These are phyloP conservation scores for Lablab purpureus DNA, from an alignment of 306 rosid species.

Conservation along the genomic window DNA sequence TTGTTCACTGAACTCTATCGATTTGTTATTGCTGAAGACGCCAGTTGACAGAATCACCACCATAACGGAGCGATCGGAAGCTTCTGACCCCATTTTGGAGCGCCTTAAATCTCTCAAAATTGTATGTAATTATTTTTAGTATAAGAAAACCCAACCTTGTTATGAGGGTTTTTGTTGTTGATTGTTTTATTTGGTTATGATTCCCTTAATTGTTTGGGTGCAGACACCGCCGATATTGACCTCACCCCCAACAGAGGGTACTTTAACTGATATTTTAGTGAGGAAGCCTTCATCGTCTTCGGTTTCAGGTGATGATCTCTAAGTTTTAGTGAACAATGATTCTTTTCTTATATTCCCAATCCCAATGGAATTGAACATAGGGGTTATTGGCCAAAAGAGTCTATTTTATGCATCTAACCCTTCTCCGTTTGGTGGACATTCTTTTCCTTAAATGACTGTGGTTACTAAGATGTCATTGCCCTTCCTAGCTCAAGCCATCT, in stretches of 20 bases:
- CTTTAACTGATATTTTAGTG: conserved; percentile 89
- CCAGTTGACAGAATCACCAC: conserved; percentile 82
- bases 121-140: conserved; percentile 49
- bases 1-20: conserved; percentile 18
- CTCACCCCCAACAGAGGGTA: conserved; percentile 75
- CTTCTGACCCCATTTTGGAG: conserved; percentile 74
- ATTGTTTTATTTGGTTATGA: neutral
- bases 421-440: neutral
- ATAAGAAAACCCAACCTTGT: neutral
- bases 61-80: conserved; percentile 68
- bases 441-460: conserved; percentile 4
- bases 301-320: conserved; percentile 58
- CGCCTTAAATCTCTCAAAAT: conserved; percentile 76
- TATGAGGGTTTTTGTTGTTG: conserved; percentile 35
- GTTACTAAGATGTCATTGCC: neutral
- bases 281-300: conserved; percentile 80
- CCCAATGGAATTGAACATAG: neutral
- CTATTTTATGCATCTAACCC: neutral
- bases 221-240: conserved; percentile 87
- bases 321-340: neutral
- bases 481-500: neutral
- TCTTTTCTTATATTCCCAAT: conserved; percentile 10
- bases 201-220: conserved; percentile 31
- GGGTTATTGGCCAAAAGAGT: neutral
- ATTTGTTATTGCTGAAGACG: conserved; percentile 52